These are phyloP conservation scores for Patellifolia procumbens DNA, from an alignment of 179 eudicot genomes.

Conservation along the genomic window DNA sequence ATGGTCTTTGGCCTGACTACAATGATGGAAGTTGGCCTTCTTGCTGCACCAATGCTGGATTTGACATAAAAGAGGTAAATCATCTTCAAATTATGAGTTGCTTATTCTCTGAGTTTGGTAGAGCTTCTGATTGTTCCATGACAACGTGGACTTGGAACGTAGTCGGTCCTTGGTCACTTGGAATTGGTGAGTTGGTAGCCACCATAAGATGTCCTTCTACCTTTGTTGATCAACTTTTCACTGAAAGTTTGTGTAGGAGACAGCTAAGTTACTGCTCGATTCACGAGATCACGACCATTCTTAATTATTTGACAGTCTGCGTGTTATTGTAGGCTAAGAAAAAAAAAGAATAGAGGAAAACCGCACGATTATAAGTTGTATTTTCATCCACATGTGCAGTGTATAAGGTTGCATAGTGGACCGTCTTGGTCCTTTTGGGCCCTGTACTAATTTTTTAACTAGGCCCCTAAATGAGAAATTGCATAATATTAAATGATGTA, in stretches of 20 bases:
- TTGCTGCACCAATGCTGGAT: constrained; percentile 62
- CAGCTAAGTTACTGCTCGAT: not conserved
- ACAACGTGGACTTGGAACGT: not conserved
- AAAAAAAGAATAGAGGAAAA: too few species aligned
- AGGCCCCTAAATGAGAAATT: too few species aligned
- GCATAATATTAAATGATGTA: too few species aligned
- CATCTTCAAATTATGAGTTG: not conserved
- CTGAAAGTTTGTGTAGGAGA: not conserved
- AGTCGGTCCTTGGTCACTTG: not conserved
- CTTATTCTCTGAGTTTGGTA: not conserved
- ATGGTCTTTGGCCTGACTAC: constrained; percentile 95
- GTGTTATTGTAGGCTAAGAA: not conserved
- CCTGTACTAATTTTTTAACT: too few species aligned
- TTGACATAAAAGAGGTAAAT: constrained; percentile 71
- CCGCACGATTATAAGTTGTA: too few species aligned
- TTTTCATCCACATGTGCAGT: too few species aligned
- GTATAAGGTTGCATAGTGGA: too few species aligned
- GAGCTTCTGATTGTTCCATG: not conserved
- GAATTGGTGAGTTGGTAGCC: not conserved
- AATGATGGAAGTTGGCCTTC: constrained; percentile 93
- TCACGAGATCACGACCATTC: not conserved
- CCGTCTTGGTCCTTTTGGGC: too few species aligned
- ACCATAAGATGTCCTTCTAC: not conserved
- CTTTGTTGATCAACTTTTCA: not conserved
- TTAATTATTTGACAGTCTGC: not conserved